Evolutionary conservation across 306 rosid species (phyloP), one percentile per base, ranked within the genome.

Genomic region (Mimosa bimucronata): DNA sequence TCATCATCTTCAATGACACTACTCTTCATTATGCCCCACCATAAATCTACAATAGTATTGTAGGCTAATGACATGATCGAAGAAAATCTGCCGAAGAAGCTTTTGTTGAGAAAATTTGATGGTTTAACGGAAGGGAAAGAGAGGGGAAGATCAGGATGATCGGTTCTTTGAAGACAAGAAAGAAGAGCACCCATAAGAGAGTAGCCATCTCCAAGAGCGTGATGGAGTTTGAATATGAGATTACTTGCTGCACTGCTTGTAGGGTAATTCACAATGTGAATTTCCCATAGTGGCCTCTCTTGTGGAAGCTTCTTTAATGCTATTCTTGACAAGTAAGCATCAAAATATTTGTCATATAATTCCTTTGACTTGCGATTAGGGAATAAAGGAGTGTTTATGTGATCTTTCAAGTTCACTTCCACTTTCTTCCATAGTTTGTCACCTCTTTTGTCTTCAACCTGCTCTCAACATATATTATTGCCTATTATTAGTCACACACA

Each of bases 171-270:
- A 0, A 88, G 79, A 68, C 85, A 89, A 30, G 97, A 85, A 46
- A 91, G 86, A 75, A 91, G 91, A 71, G 88, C 84, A 64, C 14
- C n/a, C n/a, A n/a, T n/a, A n/a, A n/a, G n/a, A n/a, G n/a, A n/a
- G n/a, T n/a, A n/a, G n/a, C n/a, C n/a, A n/a, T n/a, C n/a, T n/a
- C n/a, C n/a, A n/a, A n/a, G n/a, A n/a, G n/a, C n/a, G n/a, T n/a
- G n/a, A n/a, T n/a, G n/a, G n/a, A n/a, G n/a, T n/a, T n/a, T n/a
- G n/a, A n/a, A n/a, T n/a, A n/a, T n/a, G n/a, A n/a, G n/a, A n/a
- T n/a, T n/a, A n/a, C n/a, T n/a, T n/a, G n/a, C n/a, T n/a, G n/a
- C n/a, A n/a, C n/a, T n/a, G n/a, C n/a, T n/a, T n/a, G n/a, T n/a
- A n/a, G n/a, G n/a, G n/a, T n/a, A n/a, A n/a, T n/a, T n/a, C n/a